Percentiles rank a stretch among this genome's conserved stretches.
Evolutionary conservation across 495 filamentous ascomycete species (phyloP).

Genomic region (Neurospora terricola): DNA sequence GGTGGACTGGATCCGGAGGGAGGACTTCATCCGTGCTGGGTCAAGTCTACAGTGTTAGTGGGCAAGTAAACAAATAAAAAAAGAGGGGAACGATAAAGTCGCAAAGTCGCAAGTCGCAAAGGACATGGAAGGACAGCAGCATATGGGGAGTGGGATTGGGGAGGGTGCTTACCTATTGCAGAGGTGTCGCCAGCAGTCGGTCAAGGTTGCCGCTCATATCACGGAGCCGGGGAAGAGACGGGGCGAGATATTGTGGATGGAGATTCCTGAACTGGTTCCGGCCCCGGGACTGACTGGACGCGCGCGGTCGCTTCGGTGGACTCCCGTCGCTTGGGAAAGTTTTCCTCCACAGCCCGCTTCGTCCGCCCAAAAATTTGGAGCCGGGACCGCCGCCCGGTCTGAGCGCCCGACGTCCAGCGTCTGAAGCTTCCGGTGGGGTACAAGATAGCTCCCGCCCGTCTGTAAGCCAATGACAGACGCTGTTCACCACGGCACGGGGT

Average conservation of each 20-base stretch:
- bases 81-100: not conserved
- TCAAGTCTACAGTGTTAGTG: not conserved
- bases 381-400: conserved; percentile 5
- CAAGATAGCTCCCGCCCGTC: not conserved
- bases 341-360: conserved; percentile 6
- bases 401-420: conserved; percentile 7
- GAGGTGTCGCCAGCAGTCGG: conserved; percentile 2
- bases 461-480: not conserved
- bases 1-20: conserved; percentile 14
- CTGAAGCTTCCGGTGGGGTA: not conserved
- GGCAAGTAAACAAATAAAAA: not conserved
- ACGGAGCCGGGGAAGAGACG: conserved; percentile 1
- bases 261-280: not conserved
- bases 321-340: conserved; percentile 9
- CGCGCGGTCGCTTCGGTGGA: not conserved
- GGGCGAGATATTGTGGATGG: not conserved
- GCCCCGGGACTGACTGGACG: not conserved
- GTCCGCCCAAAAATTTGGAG: not conserved
- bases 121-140: not conserved
- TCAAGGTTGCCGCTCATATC: conserved; percentile 7
- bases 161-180: conserved; percentile 9
- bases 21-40: conserved; percentile 22
- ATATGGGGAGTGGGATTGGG: not conserved
- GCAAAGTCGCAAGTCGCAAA: not conserved
- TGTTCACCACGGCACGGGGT: not conserved